These are phyloP conservation scores for Vitis labrusca DNA, from an alignment of 164 flowering plant genomes.

Conservation along the genomic window DNA sequence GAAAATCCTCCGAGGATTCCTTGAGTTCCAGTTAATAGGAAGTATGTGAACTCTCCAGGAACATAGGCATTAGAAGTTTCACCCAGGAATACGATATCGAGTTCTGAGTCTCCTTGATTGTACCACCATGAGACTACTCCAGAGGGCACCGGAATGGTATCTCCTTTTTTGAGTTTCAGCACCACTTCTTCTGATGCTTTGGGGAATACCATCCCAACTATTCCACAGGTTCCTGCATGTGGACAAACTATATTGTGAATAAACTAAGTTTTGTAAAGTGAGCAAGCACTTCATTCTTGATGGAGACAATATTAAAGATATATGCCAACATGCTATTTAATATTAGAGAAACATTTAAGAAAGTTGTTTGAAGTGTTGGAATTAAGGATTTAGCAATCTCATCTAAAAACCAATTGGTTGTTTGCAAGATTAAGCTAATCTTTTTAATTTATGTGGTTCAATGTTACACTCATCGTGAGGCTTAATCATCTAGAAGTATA, in stretches of 20 bases:
- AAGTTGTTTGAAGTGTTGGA: too few species aligned
- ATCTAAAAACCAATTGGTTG: too few species aligned
- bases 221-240: constrained; percentile 10
- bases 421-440: too few species aligned
- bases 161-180: constrained; percentile 26
- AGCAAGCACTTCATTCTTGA: too few species aligned
- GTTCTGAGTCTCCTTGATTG: constrained; percentile 30
- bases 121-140: constrained; percentile 43
- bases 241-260: background rate
- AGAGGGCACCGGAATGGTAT: constrained; percentile 22
- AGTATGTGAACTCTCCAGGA: constrained; percentile 34
- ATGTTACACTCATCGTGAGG: too few species aligned
- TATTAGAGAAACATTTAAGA: too few species aligned
- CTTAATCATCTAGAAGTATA: too few species aligned
- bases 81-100: constrained; percentile 29
- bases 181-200: constrained; percentile 22
- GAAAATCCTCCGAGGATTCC: constrained; percentile 25
- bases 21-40: constrained; percentile 24
- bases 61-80: constrained; percentile 23
- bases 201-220: constrained; percentile 17
- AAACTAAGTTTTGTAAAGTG: too few species aligned
- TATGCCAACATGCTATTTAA: too few species aligned
- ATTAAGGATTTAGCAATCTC: too few species aligned
- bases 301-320: too few species aligned
- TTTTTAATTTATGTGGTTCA: too few species aligned